These are phyloP conservation scores for Talinum fruticosum DNA, from an alignment of 148 eudicot species.

Conservation along the genomic window DNA sequence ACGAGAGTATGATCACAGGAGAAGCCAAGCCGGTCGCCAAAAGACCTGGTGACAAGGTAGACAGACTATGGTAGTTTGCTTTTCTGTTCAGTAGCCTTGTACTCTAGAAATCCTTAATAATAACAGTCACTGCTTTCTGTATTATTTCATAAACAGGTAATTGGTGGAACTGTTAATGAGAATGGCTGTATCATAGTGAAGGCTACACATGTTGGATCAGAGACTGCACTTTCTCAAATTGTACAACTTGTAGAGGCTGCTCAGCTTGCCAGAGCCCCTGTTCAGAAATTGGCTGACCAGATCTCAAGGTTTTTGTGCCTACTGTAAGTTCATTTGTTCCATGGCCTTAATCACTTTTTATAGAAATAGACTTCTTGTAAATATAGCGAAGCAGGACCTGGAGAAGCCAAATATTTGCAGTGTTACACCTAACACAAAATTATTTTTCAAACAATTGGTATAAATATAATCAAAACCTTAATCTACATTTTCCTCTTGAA, in stretches of 20 bases:
- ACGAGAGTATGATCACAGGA: constrained; percentile 98
- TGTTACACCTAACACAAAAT: neutral
- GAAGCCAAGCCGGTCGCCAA: constrained; percentile 89
- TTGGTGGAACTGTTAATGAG: constrained; percentile 97
- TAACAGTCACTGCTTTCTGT: neutral
- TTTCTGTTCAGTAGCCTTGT: constrained; percentile 10
- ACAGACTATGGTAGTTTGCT: neutral
- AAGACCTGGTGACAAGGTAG: constrained; percentile 85
- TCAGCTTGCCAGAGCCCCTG: constrained; percentile 97
- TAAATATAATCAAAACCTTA: neutral
- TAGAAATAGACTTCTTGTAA: neutral
- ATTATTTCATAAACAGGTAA: constrained; percentile 51
- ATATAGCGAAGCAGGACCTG: neutral
- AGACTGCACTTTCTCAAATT: constrained; percentile 94
- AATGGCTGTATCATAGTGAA: constrained; percentile 78
- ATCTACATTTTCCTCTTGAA: neutral
- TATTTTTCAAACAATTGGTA: no score
- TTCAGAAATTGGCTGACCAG: constrained; percentile 94
- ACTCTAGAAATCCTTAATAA: constrained; percentile 7
- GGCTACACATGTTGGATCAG: constrained; percentile 96
- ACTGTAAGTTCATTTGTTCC: constrained; percentile 49
- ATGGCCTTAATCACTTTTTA: neutral
- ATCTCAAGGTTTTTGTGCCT: constrained; percentile 87
- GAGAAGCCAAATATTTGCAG: neutral
- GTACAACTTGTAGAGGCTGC: constrained; percentile 98